phyloP scores from a whole-genome alignment of 345 rosid species.

The Combretum micranthum region DNA sequence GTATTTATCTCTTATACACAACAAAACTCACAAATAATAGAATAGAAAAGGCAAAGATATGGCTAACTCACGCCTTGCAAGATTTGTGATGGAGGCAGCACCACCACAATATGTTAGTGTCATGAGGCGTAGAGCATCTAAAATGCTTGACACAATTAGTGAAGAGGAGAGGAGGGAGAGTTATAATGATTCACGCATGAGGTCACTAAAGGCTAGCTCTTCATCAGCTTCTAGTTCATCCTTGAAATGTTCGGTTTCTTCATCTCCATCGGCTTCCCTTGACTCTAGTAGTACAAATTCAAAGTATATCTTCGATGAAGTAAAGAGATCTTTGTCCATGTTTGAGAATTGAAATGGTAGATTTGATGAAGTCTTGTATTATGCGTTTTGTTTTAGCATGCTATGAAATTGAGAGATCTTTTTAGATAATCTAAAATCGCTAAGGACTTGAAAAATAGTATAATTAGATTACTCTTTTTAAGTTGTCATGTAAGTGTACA shows the following conservation, averaged over 20 bases:
- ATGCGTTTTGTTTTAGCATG: no score
- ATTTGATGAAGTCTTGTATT: no score
- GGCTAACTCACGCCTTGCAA: conserved; percentile 64
- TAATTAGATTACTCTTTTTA: no score
- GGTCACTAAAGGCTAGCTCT: conserved; percentile 10
- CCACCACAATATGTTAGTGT: conserved; percentile 82
- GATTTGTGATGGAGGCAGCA: conserved; percentile 75
- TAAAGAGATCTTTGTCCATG: conserved; percentile 21
- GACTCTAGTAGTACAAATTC: conserved; percentile 10
- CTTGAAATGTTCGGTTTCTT: background rate
- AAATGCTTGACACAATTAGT: conserved; percentile 72
- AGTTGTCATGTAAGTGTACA: no score
- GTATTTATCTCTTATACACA: background rate
- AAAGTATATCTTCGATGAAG: conserved; percentile 21
- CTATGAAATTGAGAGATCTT: no score
- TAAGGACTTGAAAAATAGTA: no score
- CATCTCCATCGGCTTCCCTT: background rate
- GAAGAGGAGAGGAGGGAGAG: conserved; percentile 68
- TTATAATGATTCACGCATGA: conserved; percentile 16
- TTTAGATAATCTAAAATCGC: no score
- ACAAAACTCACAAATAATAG: conserved; percentile 2
- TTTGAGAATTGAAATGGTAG: conserved; percentile 13
- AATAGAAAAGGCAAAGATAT: conserved; percentile 15
- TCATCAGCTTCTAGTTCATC: background rate
- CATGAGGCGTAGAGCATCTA: conserved; percentile 63